These are phyloP conservation scores for Phylloporus sp. DNA, from an alignment of 768 basidiomycete species.

Conservation along the genomic window DNA sequence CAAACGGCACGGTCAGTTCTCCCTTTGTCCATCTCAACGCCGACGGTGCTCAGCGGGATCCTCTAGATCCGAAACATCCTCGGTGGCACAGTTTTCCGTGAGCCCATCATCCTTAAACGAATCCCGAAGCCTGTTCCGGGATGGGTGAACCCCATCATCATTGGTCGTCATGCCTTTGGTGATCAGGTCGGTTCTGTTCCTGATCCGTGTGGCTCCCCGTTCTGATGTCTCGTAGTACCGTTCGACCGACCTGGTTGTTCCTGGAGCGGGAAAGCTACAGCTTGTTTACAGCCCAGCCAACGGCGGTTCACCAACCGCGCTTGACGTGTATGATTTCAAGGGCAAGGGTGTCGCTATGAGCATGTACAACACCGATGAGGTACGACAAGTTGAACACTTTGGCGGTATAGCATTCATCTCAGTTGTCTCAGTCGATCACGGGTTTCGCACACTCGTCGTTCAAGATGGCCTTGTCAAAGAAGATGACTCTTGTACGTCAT, in stretches of 20 bases:
- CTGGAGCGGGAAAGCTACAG: constrained; percentile 91
- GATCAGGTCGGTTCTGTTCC: constrained; percentile 61
- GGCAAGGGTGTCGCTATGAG: constrained; percentile 89
- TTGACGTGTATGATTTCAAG: constrained; percentile 94
- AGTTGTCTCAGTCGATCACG: constrained; percentile 61
- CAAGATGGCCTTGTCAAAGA: constrained; percentile 88
- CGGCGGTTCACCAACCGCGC: constrained; percentile 58
- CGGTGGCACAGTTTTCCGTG: constrained; percentile 97
- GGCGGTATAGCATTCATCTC: neutral
- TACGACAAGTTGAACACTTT: constrained; percentile 25
- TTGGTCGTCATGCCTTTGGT: constrained; percentile 96
- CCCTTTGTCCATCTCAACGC: neutral
- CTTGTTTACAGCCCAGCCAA: constrained; percentile 83
- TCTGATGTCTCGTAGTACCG: constrained; percentile 60
- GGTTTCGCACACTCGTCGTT: constrained; percentile 98
- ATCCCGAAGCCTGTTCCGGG: constrained; percentile 95
- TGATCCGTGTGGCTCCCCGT: constrained; percentile 4
- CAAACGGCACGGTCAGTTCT: constrained; percentile 81
- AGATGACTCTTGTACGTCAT: constrained; percentile 62
- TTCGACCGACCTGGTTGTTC: constrained; percentile 88
- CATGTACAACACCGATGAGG: constrained; percentile 99
- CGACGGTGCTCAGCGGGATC: neutral
- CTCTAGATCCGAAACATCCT: constrained; percentile 91
- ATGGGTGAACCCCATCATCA: constrained; percentile 95
- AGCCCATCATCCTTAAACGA: constrained; percentile 88